Evolutionary conservation across 129 eudicot species (phyloP).

Genomic region (Escallonia herrerae): DNA sequence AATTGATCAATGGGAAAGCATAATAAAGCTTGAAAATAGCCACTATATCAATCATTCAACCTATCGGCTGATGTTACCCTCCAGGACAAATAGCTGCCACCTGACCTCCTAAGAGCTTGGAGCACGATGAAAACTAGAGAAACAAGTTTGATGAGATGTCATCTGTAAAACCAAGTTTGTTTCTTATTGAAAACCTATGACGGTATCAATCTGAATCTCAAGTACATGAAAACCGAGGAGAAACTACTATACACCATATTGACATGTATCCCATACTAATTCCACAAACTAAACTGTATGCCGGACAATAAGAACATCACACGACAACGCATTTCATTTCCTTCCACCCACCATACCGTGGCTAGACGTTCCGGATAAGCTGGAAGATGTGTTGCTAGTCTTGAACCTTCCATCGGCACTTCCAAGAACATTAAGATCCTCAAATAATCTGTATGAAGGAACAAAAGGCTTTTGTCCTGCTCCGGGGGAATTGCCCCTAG

Average conservation of each 20-base stretch:
- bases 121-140: too few relatives aligned
- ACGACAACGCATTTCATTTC: conserved; percentile 24
- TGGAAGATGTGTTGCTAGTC: conserved; percentile 33
- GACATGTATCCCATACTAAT: conserved; percentile 5
- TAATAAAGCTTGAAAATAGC: too few relatives aligned
- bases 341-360: conserved; percentile 59
- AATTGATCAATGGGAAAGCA: too few relatives aligned
- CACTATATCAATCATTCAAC: too few relatives aligned
- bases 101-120: too few relatives aligned
- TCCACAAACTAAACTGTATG: not conserved
- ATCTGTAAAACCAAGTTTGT: too few relatives aligned
- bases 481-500: conserved; percentile 17
- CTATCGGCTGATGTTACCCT: too few relatives aligned
- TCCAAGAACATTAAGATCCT: conserved; percentile 82
- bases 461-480: conserved; percentile 58
- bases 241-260: conserved; percentile 7
- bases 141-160: too few relatives aligned
- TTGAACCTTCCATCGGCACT: conserved; percentile 38
- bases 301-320: not conserved
- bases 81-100: too few relatives aligned
- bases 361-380: conserved; percentile 44
- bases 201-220: not conserved
- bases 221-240: not conserved
- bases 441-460: conserved; percentile 86
- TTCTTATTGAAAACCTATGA: too few relatives aligned